Conservation (phyloP, 768 basidiomycete genomes). For the Leccinum disarticulatum region DNA sequence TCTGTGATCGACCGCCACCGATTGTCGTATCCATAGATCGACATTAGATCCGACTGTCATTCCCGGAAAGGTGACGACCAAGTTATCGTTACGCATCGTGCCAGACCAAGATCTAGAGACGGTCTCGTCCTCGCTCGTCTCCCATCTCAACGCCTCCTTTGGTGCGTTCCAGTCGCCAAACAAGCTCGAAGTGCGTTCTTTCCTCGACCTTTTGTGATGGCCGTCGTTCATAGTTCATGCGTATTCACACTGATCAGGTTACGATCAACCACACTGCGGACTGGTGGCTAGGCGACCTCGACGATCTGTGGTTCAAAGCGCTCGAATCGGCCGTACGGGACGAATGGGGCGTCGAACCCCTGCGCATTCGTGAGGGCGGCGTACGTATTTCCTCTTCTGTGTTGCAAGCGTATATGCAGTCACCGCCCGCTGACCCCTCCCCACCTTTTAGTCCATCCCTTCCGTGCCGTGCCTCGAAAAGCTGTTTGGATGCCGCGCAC, state of each 20-base stretch:
- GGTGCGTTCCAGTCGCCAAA: slow-evolving; percentile 64
- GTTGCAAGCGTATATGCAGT: not conserved
- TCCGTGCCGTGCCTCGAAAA: slow-evolving; percentile 93
- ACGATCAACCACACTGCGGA: slow-evolving; percentile 81
- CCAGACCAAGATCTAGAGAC: slow-evolving; percentile 84
- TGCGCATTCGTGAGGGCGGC: slow-evolving; percentile 92
- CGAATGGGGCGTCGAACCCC: slow-evolving; percentile 84
- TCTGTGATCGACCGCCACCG: not conserved
- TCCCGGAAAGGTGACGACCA: slow-evolving; percentile 77
- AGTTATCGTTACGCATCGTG: slow-evolving; percentile 89
- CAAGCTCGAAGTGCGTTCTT: slow-evolving; percentile 53
- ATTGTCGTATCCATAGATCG: not conserved
- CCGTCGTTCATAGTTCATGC: not conserved
- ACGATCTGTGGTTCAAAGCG: slow-evolving; percentile 83
- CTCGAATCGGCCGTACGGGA: slow-evolving; percentile 79
- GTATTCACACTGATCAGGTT: slow-evolving; percentile 46
- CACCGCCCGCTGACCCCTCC: not conserved
- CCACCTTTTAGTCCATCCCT: slow-evolving; percentile 72
- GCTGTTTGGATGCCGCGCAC: slow-evolving; percentile 81
- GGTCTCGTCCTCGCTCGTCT: slow-evolving; percentile 60
- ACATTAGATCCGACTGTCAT: slow-evolving; percentile 81
- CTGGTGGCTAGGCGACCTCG: slow-evolving; percentile 94
- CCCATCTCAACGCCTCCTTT: slow-evolving; percentile 62
- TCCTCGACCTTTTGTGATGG: not conserved
- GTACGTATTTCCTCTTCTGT: slow-evolving; percentile 42